Evolutionary conservation across 2,329 filamentous ascomycete genomes (phyloP), one percentile per base, ranked within the genome.

Genomic region (Fusarium pseudoanthophilum): DNA sequence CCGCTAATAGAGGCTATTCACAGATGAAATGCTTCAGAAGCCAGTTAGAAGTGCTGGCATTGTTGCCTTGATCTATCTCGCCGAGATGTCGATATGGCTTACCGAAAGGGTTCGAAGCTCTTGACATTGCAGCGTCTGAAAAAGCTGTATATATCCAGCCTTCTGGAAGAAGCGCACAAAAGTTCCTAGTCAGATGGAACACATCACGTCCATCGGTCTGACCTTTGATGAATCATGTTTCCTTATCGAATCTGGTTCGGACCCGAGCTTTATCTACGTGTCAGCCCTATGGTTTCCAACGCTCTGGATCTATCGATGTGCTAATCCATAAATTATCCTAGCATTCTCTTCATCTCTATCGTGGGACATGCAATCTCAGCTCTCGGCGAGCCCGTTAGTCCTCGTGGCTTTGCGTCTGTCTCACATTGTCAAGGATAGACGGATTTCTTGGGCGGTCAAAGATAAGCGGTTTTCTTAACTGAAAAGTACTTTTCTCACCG

Each of bases 201-300:
- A 28, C 13, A 10, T 18, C 32, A 48, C 18, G 32, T 56, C n/a
- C 37, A n/a, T 48, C 32, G 21, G 46, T 46, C 39, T 51, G 51
- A 52, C 42, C n/a, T 18, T 46, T 26, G 40, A 37, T 36, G 36
- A 37, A 48, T 37, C 49, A 51, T 63, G 36, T 24, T 43, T 36
- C 56, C 32, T 57, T 39, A 28, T 51, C 40, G 39, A 21, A 48
- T 37, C 39, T 61, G 42, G 37, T 51, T 68, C 64, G 34, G 58
- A 45, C 30, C 51, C n/a, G 45, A 71, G 32, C 53, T 66, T 59
- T 20, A 51, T 67, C 51, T 40, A 55, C 43, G 15, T 63, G 34
- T 43, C 70, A 73, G 60, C 66, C 70, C 70, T 73, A 73, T 56
- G 34, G 36, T 37, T 24, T 46, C 64, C 48, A 58, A 58, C 28